A percentile compares a stretch with the other conserved stretches of the same genome.
These are phyloP conservation scores for Sutorius australiensis DNA, from an alignment of 768 basidiomycete genomes.

Conservation along the genomic window DNA sequence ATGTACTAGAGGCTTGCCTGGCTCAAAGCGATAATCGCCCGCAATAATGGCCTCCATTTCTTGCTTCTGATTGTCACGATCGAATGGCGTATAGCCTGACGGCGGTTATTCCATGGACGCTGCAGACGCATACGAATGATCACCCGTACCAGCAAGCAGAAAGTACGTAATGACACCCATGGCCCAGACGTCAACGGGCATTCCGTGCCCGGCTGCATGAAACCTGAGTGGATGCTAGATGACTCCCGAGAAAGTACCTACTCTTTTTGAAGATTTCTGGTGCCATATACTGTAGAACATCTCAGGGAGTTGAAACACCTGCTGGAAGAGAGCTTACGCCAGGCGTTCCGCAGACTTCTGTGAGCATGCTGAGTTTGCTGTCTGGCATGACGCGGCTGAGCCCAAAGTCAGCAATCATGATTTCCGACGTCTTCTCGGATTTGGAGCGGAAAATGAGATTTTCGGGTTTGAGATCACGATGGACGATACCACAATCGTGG, in stretches of 20 bases:
- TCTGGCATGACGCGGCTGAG: slow-evolving; percentile 88
- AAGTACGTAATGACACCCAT: slow-evolving; percentile 99
- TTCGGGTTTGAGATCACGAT: slow-evolving; percentile 96
- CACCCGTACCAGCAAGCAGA: slow-evolving; percentile 61
- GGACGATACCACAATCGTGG: slow-evolving; percentile 89
- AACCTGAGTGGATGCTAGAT: background rate
- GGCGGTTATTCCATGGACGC: background rate
- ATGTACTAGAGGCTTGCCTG: slow-evolving; percentile 32
- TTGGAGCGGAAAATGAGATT: slow-evolving; percentile 92
- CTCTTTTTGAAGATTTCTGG: slow-evolving; percentile 95
- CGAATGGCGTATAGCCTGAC: slow-evolving; percentile 92
- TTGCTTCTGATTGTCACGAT: slow-evolving; percentile 79
- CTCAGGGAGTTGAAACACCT: slow-evolving; percentile 2
- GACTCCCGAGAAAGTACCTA: slow-evolving; percentile 33
- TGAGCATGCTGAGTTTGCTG: slow-evolving; percentile 80
- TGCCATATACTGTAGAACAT: slow-evolving; percentile 70
- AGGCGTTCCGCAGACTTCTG: slow-evolving; percentile 94
- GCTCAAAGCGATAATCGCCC: slow-evolving; percentile 91
- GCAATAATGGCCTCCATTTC: slow-evolving; percentile 96
- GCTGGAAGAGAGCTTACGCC: slow-evolving; percentile 48
- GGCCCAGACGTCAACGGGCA: slow-evolving; percentile 95
- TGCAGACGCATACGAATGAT: background rate
- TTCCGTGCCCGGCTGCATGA: slow-evolving; percentile 76
- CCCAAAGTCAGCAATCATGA: slow-evolving; percentile 98
- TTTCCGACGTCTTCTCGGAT: slow-evolving; percentile 80